These are phyloP conservation scores for Kodamaea nitidulidarum DNA, from an alignment of 805 yeast genomes.

Conservation along the genomic window DNA sequence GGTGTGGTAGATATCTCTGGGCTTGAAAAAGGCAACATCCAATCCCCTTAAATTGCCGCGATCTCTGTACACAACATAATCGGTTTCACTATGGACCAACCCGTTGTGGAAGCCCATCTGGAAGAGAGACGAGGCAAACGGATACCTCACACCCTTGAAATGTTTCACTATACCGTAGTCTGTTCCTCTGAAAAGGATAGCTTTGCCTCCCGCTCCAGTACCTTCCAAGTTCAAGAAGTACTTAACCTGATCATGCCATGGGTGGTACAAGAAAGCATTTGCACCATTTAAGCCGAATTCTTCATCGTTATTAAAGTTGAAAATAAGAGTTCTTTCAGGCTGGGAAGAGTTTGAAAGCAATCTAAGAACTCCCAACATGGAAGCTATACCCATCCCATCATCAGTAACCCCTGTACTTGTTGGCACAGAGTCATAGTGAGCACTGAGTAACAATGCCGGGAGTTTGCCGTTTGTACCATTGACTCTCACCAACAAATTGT, in stretches of 20 bases:
- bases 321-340: constrained; percentile 68
- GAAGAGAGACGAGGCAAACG: constrained; percentile 75
- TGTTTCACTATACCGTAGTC: constrained; percentile 67
- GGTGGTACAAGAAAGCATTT: constrained; percentile 62
- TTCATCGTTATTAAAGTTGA: constrained; percentile 87
- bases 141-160: constrained; percentile 52
- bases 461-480: constrained; percentile 56
- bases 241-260: constrained; percentile 59
- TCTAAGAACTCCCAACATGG: constrained; percentile 67
- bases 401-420: constrained; percentile 86
- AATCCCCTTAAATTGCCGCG: constrained; percentile 71
- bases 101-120: constrained; percentile 82
- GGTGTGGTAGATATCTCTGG: constrained; percentile 83
- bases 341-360: constrained; percentile 40
- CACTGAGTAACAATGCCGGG: constrained; percentile 71
- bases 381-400: constrained; percentile 85
- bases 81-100: constrained; percentile 76
- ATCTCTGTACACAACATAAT: constrained; percentile 65
- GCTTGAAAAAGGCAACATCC: constrained; percentile 85
- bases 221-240: constrained; percentile 85
- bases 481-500: constrained; percentile 73
- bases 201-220: constrained; percentile 87
- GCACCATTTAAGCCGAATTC: constrained; percentile 89
- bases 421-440: constrained; percentile 89
- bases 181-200: constrained; percentile 78